Evolutionary conservation across 306 rosid species (phyloP).

Genomic region (Cucumis melo): DNA sequence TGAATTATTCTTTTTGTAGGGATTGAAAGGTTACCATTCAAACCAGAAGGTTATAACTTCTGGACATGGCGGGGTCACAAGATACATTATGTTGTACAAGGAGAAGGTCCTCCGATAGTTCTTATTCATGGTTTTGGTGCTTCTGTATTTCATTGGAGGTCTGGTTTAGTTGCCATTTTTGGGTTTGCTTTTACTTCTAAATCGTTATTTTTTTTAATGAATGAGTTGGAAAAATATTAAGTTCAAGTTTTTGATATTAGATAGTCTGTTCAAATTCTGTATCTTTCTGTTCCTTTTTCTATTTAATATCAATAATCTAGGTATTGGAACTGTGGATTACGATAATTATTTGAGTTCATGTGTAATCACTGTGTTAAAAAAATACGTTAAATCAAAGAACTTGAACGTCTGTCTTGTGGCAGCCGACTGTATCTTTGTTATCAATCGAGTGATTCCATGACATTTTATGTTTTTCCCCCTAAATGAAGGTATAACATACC

Average conservation of each 20-base stretch:
- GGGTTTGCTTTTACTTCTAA: neutral
- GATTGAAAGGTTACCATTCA: conserved; percentile 47
- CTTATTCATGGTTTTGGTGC: conserved; percentile 98
- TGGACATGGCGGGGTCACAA: conserved; percentile 90
- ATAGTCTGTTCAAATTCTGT: neutral
- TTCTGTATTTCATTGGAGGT: conserved; percentile 94
- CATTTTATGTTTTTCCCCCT: neutral
- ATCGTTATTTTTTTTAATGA: neutral
- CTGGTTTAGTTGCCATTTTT: conserved; percentile 5
- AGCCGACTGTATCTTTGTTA: neutral
- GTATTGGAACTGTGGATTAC: neutral
- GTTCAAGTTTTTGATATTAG: neutral
- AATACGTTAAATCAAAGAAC: neutral
- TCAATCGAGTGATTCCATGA: neutral
- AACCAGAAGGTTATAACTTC: conserved; percentile 68
- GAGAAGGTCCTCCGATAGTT: conserved; percentile 78
- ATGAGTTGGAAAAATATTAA: neutral
- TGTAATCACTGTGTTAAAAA: neutral
- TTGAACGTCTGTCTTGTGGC: neutral
- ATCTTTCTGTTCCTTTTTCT: neutral
- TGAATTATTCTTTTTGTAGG: conserved; percentile 18
- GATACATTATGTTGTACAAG: conserved; percentile 86
- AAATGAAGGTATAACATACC: conserved; percentile 74
- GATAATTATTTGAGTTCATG: neutral
- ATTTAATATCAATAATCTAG: neutral